These are phyloP conservation scores for Thielaviopsis ethacetica DNA, from an alignment of 2,329 filamentous ascomycete species.

Conservation along the genomic window DNA sequence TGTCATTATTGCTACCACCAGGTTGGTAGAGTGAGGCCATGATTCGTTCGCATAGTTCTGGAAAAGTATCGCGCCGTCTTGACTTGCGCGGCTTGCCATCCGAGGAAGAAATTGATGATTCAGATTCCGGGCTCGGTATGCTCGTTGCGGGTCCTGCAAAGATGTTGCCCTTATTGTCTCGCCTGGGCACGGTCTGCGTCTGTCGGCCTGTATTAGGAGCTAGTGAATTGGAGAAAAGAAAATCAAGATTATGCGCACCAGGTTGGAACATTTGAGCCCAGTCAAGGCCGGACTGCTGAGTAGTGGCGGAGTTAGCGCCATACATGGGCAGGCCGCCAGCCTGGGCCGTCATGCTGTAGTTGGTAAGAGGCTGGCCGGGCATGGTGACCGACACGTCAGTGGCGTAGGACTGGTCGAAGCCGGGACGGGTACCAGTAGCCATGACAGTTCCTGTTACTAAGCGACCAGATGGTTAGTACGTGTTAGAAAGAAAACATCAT, in stretches of 20 bases:
- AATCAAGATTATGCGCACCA: constrained; percentile 41
- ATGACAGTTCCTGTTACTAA: constrained; percentile 29
- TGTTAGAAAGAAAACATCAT: not conserved
- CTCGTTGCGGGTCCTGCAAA: constrained; percentile 26
- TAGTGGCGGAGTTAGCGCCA: constrained; percentile 39
- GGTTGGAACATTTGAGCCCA: constrained; percentile 67
- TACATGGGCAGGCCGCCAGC: constrained; percentile 42
- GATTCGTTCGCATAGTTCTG: constrained; percentile 38
- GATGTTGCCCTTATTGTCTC: constrained; percentile 41
- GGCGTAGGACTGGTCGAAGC: constrained; percentile 38
- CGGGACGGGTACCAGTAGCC: constrained; percentile 26
- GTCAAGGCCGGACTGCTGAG: constrained; percentile 49
- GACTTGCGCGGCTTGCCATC: constrained; percentile 28
- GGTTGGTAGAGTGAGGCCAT: constrained; percentile 33
- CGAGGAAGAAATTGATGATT: constrained; percentile 31
- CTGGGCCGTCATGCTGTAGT: constrained; percentile 47
- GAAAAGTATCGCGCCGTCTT: constrained; percentile 30
- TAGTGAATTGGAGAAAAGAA: constrained; percentile 42
- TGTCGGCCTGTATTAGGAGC: constrained; percentile 46
- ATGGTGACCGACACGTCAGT: constrained; percentile 44
- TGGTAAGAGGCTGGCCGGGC: constrained; percentile 46
- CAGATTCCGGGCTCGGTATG: not conserved
- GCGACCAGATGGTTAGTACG: constrained; percentile 2
- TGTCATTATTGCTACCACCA: constrained; percentile 40
- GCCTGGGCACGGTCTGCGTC: constrained; percentile 54